Evolutionary conservation across 805 yeast genomes (phyloP), one percentile per base, ranked within the genome.

Genomic region (Kodamaea restingae): DNA sequence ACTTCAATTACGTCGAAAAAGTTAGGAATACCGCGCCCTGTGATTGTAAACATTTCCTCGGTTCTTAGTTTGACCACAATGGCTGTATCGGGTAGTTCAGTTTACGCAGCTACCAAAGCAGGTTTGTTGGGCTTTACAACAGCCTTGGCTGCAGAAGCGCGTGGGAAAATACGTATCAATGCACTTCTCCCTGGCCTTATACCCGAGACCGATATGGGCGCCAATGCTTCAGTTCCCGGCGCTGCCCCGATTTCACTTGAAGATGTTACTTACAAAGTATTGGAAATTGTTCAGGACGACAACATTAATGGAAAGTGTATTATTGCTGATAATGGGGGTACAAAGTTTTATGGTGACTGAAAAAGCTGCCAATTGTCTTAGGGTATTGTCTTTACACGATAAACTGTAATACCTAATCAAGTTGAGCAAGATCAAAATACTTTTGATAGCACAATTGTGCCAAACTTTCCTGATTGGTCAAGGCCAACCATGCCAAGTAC

Each of bases 21-120:
- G 9, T 3, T 21, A 8, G 36, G 26, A 15, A 32, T 22, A 30
- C 15, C 14, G 10, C 34, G 24, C 14, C 68, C 71, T 0, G 44
- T 47, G 17, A 75, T 87, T 10, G 51, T 86, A 22, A 85, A 83
- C 51, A 59, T 87, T 1, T 75, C 91, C 2, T 84, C 95, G 0
- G 70, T 82, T 6, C 60, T 87, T 15, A 77, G 83, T 0, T 32
- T 63, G 3, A 61, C 69, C 0, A 54, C 56, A 8, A 36, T 48
- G 4, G 44, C 49, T 1, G 45, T 65, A 0, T 70, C 73, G 3
- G 95, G 95, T 1, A 71, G 88, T 0, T 45, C 78, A 0, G 80
- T 80, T 0, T 87, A 87, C 49, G 63, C 82, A 0, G 84, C 88
- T 0, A 65, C 83, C 38, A 87, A 87, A 52, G 80, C 82, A 0